Percentiles rank a stretch among this genome's conserved stretches.
phyloP scores from a whole-genome alignment of 78 protist species.

The Dictyostelium intermedium region DNA sequence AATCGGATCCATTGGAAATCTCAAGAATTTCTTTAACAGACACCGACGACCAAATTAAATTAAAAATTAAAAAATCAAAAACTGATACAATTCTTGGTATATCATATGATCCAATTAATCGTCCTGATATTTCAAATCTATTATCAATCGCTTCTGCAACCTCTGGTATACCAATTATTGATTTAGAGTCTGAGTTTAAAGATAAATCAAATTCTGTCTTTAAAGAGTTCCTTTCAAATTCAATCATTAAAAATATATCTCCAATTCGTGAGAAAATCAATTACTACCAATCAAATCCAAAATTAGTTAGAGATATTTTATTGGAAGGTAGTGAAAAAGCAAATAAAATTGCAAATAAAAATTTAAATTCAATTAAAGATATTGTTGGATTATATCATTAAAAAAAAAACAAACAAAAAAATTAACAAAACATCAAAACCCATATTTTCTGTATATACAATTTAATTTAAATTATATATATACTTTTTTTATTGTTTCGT shows the following conservation, averaged over 20 bases:
- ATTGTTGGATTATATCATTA: constrained; percentile 47
- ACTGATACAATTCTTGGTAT: constrained; percentile 84
- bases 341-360: constrained; percentile 35
- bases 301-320: constrained; percentile 42
- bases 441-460: not conserved
- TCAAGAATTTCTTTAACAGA: constrained; percentile 85
- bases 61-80: constrained; percentile 76
- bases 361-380: constrained; percentile 65
- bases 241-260: constrained; percentile 9
- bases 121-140: constrained; percentile 79
- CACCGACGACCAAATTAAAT: constrained; percentile 22
- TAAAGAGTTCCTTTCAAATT: constrained; percentile 30
- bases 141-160: constrained; percentile 49
- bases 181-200: constrained; percentile 13
- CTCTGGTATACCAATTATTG: not conserved
- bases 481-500: not conserved
- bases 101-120: constrained; percentile 27
- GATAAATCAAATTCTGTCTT: not conserved
- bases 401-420: not conserved
- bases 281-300: constrained; percentile 21
- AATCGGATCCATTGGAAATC: constrained; percentile 62
- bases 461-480: not conserved
- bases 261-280: constrained; percentile 77
- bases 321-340: constrained; percentile 65
- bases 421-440: no score